Evolutionary conservation across 805 yeast species (phyloP), one percentile per base, ranked within the genome.

Genomic region (Dipodascus geniculatus): DNA sequence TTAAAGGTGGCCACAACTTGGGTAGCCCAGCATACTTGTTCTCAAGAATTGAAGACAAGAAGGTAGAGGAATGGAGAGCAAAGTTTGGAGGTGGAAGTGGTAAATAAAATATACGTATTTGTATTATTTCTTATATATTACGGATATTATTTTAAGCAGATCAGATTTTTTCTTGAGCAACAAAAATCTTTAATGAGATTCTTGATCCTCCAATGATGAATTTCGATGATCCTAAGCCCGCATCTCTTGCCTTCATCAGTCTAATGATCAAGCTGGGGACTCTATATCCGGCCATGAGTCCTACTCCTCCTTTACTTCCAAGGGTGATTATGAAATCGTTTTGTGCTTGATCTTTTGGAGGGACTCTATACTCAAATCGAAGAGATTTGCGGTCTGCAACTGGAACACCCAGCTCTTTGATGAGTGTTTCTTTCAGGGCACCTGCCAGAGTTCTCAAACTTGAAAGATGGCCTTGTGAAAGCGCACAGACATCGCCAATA

Each of bases 1-100:
- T 93, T 60, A 71, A 75, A 61, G 79, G 78, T 35, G 96, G 95
- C 35, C 99, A 93, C 70, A 80, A 84, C 70, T 85, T 93, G 58
- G 91, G 88, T 57, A 83, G 87, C 67, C 91, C 98, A 17, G 87
- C 87, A 72, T 89, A 93, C 71, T 75, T 93, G 72, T 93, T 93
- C 78, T 79, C 77, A 65, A 82, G 96, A 73, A 93, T 93, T 61
- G 98, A 91, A 60, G 95, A 87, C 64, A 82, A 82, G 72, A 84
- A 85, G 75, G 76, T 90, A 57, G 93, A 80, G 8, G 85, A 80
- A 64, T 88, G 97, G 95, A 84, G 95, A 74, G 70, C 73, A 53
- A 77, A 79, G 68, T 93, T 85, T 65, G 96, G 97, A 56, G 98
- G 97, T 22, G 49, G 49, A 22, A 47, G 49, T 49, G 75, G 49